phyloP scores from a whole-genome alignment of 495 filamentous ascomycete genomes.

The Penicillium pulvis region DNA sequence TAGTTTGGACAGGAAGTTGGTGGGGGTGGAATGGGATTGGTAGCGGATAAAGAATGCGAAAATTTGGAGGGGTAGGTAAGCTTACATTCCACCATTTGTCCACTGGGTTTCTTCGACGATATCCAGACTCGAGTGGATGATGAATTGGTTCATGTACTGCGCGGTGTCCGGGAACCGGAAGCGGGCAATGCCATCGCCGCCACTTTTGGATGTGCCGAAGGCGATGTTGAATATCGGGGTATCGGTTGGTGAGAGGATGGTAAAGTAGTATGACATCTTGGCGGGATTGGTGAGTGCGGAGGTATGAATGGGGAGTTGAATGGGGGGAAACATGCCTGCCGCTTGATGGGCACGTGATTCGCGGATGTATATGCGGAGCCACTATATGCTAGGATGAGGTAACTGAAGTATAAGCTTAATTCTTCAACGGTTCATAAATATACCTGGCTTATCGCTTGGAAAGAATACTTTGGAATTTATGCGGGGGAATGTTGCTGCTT shows the following conservation, averaged over 20 bases:
- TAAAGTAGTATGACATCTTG: conserved; percentile 94
- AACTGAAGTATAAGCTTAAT: background rate
- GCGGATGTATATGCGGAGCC: background rate
- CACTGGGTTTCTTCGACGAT: conserved; percentile 96
- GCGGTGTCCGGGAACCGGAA: conserved; percentile 78
- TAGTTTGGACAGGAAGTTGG: background rate
- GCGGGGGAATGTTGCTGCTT: no score
- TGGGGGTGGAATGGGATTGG: conserved; percentile 9
- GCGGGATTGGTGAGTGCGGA: conserved; percentile 14
- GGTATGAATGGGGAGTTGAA: conserved; percentile 9
- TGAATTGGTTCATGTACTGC: conserved; percentile 94
- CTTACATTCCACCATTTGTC: conserved; percentile 75
- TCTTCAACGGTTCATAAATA: no score
- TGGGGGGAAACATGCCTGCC: conserved; percentile 6
- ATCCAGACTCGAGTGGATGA: conserved; percentile 88
- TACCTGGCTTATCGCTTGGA: no score
- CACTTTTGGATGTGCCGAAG: conserved; percentile 92
- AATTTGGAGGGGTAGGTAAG: conserved; percentile 7
- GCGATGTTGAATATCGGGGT: conserved; percentile 94
- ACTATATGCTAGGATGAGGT: background rate
- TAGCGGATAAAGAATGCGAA: background rate
- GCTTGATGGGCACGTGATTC: background rate
- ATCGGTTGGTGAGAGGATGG: conserved; percentile 90
- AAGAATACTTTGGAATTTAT: no score
- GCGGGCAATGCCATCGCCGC: conserved; percentile 86